These are phyloP conservation scores for Pseudogymnoascus sp. DNA, from an alignment of 2,329 filamentous ascomycete species.

Conservation along the genomic window DNA sequence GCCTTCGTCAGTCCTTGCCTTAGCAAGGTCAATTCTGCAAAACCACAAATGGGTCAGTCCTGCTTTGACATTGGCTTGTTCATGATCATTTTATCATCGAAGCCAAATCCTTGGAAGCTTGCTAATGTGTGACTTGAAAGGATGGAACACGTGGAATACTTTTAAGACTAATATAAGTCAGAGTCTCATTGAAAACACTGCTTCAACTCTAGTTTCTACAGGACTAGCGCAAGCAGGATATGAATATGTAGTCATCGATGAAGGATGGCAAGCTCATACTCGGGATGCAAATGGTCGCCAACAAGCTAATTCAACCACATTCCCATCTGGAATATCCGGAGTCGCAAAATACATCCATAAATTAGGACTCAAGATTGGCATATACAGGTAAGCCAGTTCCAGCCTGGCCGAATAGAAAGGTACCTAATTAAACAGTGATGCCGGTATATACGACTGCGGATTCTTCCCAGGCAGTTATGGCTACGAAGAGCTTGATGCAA, in stretches of 20 bases:
- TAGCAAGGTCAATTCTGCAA: not conserved
- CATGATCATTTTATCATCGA: not conserved
- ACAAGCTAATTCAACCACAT: slow-evolving; percentile 13
- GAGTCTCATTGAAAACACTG: slow-evolving; percentile 17
- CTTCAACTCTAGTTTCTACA: slow-evolving; percentile 11
- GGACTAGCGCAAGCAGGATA: slow-evolving; percentile 15
- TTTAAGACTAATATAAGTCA: slow-evolving; percentile 11
- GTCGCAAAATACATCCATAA: not conserved
- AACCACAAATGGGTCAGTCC: slow-evolving; percentile 14
- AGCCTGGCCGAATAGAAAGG: slow-evolving; percentile 15
- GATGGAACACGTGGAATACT: slow-evolving; percentile 15
- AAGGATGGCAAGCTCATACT: slow-evolving; percentile 21
- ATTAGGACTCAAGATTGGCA: not conserved
- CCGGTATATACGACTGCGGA: not conserved
- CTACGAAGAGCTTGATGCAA: not conserved
- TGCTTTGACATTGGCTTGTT: slow-evolving; percentile 8
- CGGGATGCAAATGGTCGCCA: slow-evolving; percentile 18
- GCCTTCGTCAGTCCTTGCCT: not conserved
- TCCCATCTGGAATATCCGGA: not conserved
- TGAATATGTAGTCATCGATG: slow-evolving; percentile 18
- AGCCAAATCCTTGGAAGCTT: slow-evolving; percentile 7
- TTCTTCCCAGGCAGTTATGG: not conserved
- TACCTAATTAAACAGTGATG: slow-evolving; percentile 12
- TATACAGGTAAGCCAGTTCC: slow-evolving; percentile 13
- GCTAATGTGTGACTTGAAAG: slow-evolving; percentile 18